Percentiles rank a stretch among this genome's conserved stretches.
phyloP scores from a whole-genome alignment of 2,329 filamentous ascomycete genomes.

The Berkeleyomyces rouxiae region DNA sequence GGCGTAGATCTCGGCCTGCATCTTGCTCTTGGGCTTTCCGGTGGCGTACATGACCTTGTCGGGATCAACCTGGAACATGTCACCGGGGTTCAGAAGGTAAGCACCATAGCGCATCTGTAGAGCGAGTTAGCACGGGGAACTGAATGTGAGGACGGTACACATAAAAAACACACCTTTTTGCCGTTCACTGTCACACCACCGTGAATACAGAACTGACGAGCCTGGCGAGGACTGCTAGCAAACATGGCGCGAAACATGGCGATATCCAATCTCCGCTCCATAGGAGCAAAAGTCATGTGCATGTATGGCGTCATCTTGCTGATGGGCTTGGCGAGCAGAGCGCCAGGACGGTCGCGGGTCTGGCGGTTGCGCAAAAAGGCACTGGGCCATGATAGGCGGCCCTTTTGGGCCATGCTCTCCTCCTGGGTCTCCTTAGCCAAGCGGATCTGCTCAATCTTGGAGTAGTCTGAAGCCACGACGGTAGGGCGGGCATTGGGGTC shows the following conservation, averaged over 20 bases:
- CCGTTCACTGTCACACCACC: slow-evolving; percentile 92
- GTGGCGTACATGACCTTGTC: slow-evolving; percentile 81
- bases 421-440: slow-evolving; percentile 13
- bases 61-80: slow-evolving; percentile 92
- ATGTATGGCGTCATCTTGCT: slow-evolving; percentile 62
- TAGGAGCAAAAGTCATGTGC: slow-evolving; percentile 85
- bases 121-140: background rate
- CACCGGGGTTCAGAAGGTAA: slow-evolving; percentile 89
- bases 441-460: slow-evolving; percentile 13
- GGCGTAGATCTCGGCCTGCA: slow-evolving; percentile 13
- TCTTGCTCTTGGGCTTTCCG: slow-evolving; percentile 47
- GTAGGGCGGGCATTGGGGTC: slow-evolving; percentile 11
- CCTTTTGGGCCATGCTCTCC: background rate
- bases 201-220: slow-evolving; percentile 85
- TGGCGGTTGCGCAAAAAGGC: slow-evolving; percentile 4
- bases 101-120: slow-evolving; percentile 74
- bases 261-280: slow-evolving; percentile 84
- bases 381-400: slow-evolving; percentile 7
- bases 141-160: background rate
- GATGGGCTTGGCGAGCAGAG: slow-evolving; percentile 22
- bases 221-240: slow-evolving; percentile 82
- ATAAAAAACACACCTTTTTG: slow-evolving; percentile 50
- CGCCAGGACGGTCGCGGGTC: slow-evolving; percentile 15
- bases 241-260: slow-evolving; percentile 88
- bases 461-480: slow-evolving; percentile 17